Conservation (phyloP, 192 early-diverging fungal species). For the Kappamyces sp. region DNA sequence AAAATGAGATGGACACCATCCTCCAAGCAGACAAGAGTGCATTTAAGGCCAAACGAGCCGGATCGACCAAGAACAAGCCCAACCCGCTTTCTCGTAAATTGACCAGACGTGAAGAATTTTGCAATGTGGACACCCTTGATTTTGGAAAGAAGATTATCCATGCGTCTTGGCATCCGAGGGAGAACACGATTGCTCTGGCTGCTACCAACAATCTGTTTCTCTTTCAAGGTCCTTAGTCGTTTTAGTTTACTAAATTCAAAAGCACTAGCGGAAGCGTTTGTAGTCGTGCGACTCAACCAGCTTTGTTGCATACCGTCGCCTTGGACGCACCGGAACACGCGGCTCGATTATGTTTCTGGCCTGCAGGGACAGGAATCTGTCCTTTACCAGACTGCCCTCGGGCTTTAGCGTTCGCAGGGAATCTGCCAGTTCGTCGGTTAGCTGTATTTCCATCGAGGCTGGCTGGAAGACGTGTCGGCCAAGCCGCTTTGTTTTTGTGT, state of each 20-base stretch:
- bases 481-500: constrained; percentile 20
- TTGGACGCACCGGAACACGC: constrained; percentile 36
- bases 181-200: constrained; percentile 95
- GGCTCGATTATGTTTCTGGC: constrained; percentile 46
- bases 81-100: constrained; percentile 34
- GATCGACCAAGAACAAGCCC: constrained; percentile 72
- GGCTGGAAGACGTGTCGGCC: constrained; percentile 26
- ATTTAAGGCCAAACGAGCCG: constrained; percentile 89
- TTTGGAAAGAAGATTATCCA: constrained; percentile 97
- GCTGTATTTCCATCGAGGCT: constrained; percentile 36
- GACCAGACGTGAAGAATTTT: constrained; percentile 58
- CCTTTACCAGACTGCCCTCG: constrained; percentile 48
- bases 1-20: constrained; percentile 71
- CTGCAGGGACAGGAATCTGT: constrained; percentile 44
- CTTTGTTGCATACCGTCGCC: constrained; percentile 36
- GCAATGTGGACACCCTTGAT: constrained; percentile 82
- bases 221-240: constrained; percentile 29
- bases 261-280: constrained; percentile 38
- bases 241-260: constrained; percentile 1
- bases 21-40: constrained; percentile 97
- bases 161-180: constrained; percentile 96
- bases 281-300: constrained; percentile 45
- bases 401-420: constrained; percentile 41
- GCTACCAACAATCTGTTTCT: constrained; percentile 98
- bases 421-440: constrained; percentile 44